Evolutionary conservation across 2,329 filamentous ascomycete genomes (phyloP), one percentile per base, ranked within the genome.

Genomic region (Magnaporthiopsis incrustans): DNA sequence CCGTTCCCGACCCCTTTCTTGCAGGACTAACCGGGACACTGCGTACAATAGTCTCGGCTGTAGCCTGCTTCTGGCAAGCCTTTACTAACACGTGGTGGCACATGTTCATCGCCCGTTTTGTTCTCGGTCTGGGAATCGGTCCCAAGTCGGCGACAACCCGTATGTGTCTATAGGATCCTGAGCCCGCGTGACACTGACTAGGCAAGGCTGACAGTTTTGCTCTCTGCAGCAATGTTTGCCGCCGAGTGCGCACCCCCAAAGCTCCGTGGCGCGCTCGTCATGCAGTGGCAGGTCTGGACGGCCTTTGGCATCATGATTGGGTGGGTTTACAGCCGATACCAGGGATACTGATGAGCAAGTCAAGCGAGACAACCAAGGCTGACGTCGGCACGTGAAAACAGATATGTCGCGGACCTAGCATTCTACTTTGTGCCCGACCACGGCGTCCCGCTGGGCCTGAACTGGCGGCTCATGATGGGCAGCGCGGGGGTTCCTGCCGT

Each of bases 401-500:
- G 82, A 22, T 89, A 82, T 71, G 81, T 80, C 8, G 84, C 81
- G 60, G 85, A 87, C 69, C 76, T 89, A 33, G 84, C 82, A 10
- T 87, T 89, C 70, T 87, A 83, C 71, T 75, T 82, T 63, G 84
- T 82, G 10, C 75, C 77, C 33, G 81, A 86, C 68, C 75, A 74
- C 2, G 77, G 78, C 4, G 83, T 89, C 63, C 73, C 76, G 56
- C 67, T 73, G 12, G 86, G 87, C 8, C 77, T 82, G 4, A 81
- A 88, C 66, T 90, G 88, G 88, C 82, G 88, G 32, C 75, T 90
- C 57, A 89, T 89, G 85, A 82, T 91, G 76, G 85, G 81, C 8
- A 89, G 85, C 2, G 86, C 88, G 12, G 82, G 89, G 73, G 77
- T 88, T 18, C 85, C 85, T 0, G 84, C 85, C 22, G 73, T 88